Evolutionary conservation across 106 monocot species (phyloP).

Genomic region (Iris macrosiphon): DNA sequence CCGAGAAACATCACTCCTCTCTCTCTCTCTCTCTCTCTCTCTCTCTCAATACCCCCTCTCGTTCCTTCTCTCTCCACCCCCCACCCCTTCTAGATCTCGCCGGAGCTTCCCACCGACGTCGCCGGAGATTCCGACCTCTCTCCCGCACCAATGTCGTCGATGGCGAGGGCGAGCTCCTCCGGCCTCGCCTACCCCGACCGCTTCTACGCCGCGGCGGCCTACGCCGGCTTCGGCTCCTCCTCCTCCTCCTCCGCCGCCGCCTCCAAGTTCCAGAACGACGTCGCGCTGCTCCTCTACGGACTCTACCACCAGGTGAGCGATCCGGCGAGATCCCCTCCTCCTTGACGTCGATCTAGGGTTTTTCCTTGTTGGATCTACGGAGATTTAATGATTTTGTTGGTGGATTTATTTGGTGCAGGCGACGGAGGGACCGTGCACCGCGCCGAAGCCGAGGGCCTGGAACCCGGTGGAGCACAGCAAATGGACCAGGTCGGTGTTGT

Average conservation of each 20-base stretch:
- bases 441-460: constrained; percentile 54
- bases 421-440: constrained; percentile 53
- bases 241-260: constrained; percentile 1
- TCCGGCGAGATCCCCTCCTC: neutral
- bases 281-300: constrained; percentile 51
- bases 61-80: neutral
- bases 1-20: no score
- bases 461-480: constrained; percentile 67
- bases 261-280: constrained; percentile 52
- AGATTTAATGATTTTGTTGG: neutral
- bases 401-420: constrained; percentile 26
- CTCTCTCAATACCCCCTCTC: no score
- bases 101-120: neutral
- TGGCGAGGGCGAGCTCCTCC: constrained; percentile 36
- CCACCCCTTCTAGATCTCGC: neutral
- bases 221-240: constrained; percentile 37
- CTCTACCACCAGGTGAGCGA: constrained; percentile 42
- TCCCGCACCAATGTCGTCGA: neutral
- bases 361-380: neutral
- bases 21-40: neutral
- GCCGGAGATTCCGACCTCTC: neutral
- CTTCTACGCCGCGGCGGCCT: constrained; percentile 58
- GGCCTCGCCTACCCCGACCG: constrained; percentile 51
- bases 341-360: neutral
- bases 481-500: constrained; percentile 49